Evolutionary conservation across 2,329 filamentous ascomycete genomes (phyloP).

Genomic region (Ceratocystis colombiana): DNA sequence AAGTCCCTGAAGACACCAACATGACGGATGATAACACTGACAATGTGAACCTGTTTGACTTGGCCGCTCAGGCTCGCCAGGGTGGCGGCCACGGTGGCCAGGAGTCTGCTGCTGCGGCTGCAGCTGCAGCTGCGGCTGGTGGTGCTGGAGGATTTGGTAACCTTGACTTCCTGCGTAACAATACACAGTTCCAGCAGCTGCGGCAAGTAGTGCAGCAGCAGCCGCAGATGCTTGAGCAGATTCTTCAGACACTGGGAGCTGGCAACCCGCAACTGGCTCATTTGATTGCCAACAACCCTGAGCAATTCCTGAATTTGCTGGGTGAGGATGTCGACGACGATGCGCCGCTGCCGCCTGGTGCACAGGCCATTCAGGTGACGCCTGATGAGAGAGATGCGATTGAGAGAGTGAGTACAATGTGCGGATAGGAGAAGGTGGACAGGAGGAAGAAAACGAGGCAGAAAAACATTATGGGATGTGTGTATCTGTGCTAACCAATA

Average conservation of each 20-base stretch:
- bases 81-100: conserved; percentile 38
- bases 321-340: conserved; percentile 82
- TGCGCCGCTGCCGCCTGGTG: conserved; percentile 72
- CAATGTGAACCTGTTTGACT: conserved; percentile 81
- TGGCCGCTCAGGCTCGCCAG: conserved; percentile 63
- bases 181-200: conserved; percentile 95
- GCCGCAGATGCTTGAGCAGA: conserved; percentile 96
- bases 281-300: conserved; percentile 81
- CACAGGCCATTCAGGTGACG: conserved; percentile 81
- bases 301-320: conserved; percentile 83
- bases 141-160: conserved; percentile 55
- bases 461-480: background rate
- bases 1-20: conserved; percentile 31
- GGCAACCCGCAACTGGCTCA: conserved; percentile 92
- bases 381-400: conserved; percentile 96
- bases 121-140: conserved; percentile 42
- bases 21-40: conserved; percentile 45
- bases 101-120: conserved; percentile 34
- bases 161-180: conserved; percentile 87
- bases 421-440: conserved; percentile 56
- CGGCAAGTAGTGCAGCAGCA: conserved; percentile 95
- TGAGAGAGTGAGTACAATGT: conserved; percentile 57
- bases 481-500: background rate
- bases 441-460: conserved; percentile 59
- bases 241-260: conserved; percentile 87